These are phyloP conservation scores for Pterulicium gracile DNA, from an alignment of 1,284 basidiomycete species.

Conservation along the genomic window DNA sequence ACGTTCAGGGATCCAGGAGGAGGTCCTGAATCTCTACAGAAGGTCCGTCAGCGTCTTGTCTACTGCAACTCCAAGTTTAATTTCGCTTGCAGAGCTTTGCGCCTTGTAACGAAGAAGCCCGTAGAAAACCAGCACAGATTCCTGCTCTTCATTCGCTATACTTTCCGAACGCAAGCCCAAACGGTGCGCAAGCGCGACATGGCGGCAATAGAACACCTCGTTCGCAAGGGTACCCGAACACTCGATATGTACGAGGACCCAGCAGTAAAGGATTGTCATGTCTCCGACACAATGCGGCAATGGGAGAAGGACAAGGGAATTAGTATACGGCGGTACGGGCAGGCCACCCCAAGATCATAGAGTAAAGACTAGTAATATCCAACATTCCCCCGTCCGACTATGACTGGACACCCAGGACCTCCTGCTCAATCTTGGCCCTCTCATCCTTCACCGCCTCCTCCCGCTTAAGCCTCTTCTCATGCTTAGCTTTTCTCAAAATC, in stretches of 20 bases:
- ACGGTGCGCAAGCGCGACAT: constrained; percentile 54
- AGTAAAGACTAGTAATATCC: too few species aligned
- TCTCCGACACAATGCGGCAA: constrained; percentile 28
- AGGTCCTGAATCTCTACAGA: constrained; percentile 63
- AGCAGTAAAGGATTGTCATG: constrained; percentile 60
- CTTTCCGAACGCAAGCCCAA: constrained; percentile 52
- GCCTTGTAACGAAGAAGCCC: constrained; percentile 63
- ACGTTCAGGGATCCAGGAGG: constrained; percentile 57
- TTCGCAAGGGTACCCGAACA: constrained; percentile 54
- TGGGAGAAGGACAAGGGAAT: neutral
- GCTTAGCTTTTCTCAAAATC: constrained; percentile 7
- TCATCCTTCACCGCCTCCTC: constrained; percentile 10
- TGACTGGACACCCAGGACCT: constrained; percentile 11
- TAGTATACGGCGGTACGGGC: neutral
- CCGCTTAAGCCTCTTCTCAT: constrained; percentile 8
- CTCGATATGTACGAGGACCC: constrained; percentile 57
- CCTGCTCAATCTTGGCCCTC: constrained; percentile 7
- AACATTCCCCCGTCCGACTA: too few species aligned
- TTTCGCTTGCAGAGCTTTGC: constrained; percentile 43
- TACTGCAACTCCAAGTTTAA: neutral
- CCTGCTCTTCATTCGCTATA: constrained; percentile 52
- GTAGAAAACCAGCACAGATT: constrained; percentile 46
- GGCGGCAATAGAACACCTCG: constrained; percentile 57
- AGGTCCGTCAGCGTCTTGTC: constrained; percentile 27
- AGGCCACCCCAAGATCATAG: too few species aligned